A percentile compares a stretch with the other conserved stretches of the same genome.
phyloP scores from a whole-genome alignment of 2,329 filamentous ascomycete genomes.

The Apiospora sp. region DNA sequence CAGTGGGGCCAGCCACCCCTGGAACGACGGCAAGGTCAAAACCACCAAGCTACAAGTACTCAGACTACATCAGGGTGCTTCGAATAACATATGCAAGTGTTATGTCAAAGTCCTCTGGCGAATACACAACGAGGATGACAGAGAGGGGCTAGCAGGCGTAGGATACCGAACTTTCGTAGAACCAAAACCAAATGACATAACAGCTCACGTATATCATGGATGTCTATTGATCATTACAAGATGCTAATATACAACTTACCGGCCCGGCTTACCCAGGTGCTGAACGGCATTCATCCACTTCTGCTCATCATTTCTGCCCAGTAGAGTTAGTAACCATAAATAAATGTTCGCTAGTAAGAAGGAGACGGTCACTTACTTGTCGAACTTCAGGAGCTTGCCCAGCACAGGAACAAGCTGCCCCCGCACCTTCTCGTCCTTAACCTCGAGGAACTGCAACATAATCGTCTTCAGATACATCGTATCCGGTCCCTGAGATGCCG shows the following conservation, averaged over 20 bases:
- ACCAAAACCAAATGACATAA: background rate
- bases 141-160: background rate
- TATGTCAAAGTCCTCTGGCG: background rate
- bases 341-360: conserved; percentile 14
- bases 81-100: background rate
- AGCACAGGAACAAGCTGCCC: conserved; percentile 80
- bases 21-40: background rate
- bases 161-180: background rate
- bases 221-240: conserved; percentile 9
- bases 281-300: conserved; percentile 84
- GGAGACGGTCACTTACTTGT: conserved; percentile 62
- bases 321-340: conserved; percentile 30
- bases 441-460: conserved; percentile 81
- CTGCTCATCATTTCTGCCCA: conserved; percentile 71
- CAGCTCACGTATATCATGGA: background rate
- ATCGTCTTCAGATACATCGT: conserved; percentile 81
- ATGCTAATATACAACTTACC: conserved; percentile 9
- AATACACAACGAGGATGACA: background rate
- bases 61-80: background rate
- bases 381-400: conserved; percentile 78
- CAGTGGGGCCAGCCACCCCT: background rate
- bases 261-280: conserved; percentile 19
- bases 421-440: conserved; percentile 79
- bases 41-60: background rate
- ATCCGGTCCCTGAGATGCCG: conserved; percentile 46